phyloP scores from a whole-genome alignment of 768 basidiomycete genomes.

The Termitomyces sp. region DNA sequence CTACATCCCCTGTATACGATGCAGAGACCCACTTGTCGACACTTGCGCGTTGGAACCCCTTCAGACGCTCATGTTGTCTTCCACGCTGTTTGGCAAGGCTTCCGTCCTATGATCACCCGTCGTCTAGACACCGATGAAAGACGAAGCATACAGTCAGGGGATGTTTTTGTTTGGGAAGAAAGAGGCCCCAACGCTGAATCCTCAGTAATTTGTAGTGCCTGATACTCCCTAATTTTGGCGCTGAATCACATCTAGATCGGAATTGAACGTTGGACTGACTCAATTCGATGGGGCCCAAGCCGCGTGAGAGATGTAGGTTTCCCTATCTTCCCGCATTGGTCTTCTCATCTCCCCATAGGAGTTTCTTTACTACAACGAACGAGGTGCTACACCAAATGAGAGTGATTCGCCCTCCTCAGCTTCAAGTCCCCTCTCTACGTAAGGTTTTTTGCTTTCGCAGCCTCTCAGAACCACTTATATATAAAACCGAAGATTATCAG shows the following conservation, averaged over 20 bases:
- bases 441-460: slow-evolving; percentile 17
- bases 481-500: slow-evolving; percentile 15
- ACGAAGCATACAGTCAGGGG: slow-evolving; percentile 63
- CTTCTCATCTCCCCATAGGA: slow-evolving; percentile 40
- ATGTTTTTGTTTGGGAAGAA: slow-evolving; percentile 84
- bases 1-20: slow-evolving; percentile 23
- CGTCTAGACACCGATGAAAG: slow-evolving; percentile 77
- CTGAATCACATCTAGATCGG: slow-evolving; percentile 45
- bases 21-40: slow-evolving; percentile 68
- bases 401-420: slow-evolving; percentile 29
- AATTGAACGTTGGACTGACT: slow-evolving; percentile 82
- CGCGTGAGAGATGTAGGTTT: slow-evolving; percentile 67
- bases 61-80: slow-evolving; percentile 72
- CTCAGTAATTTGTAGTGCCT: slow-evolving; percentile 47
- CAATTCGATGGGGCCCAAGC: slow-evolving; percentile 75
- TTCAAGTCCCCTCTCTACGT: slow-evolving; percentile 52
- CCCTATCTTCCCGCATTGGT: neutral
- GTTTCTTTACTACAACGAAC: slow-evolving; percentile 75
- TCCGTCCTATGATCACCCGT: slow-evolving; percentile 64
- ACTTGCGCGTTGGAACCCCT: slow-evolving; percentile 59
- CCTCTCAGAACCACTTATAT: neutral
- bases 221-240: slow-evolving; percentile 4
- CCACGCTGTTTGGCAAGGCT: slow-evolving; percentile 57
- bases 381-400: slow-evolving; percentile 44
- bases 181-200: slow-evolving; percentile 63